Base-by-base conservation (phyloP, 805 yeast species). In the Yarrowia hollandica region DNA sequence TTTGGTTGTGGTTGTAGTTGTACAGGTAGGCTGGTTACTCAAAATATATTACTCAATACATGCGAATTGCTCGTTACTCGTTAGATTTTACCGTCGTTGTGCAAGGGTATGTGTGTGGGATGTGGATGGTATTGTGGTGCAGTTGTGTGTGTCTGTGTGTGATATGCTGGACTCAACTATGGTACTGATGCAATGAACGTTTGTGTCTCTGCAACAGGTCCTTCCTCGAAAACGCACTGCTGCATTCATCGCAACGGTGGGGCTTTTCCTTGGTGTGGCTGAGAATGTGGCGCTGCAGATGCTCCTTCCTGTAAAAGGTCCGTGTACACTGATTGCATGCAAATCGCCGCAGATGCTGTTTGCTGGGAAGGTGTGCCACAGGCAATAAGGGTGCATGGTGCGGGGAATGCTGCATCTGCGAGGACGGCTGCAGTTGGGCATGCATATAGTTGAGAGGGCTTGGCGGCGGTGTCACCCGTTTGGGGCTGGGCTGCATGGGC, bases 231-330 rank as follows among this genome's bases (percentile, higher is more conserved):
- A 52, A 52, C 10, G 58, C 58, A 4, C 26, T 19, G 26, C 44
- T 19, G 14, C 58, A 52, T 15, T 52, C 44, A 18, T 23, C 34
- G 10, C 58, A 52, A 5, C 35, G 10, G 18, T 52, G 58, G 4
- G 58, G 58, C 26, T 37, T 35, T 6, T 52, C 58, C 35, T 52
- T 52, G 35, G 58, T 52, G 15, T 52, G 58, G 21, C 58, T 52
- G 21, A 52, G 44, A 25, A 35, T 35, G 8, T 52, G 58, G 26
- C 58, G 22, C 22, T 52, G 58, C 34, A 52, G 23, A 14, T 52
- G 58, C 58, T 52, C 58, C 44, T 52, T 52, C 5, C 58, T 16
- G 44, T 52, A 52, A 23, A 52, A 52, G 15, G 34, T 34, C 19
- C 44, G 23, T 3, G 58, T 19, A 34, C 58, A 52, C 44, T 35